These are phyloP conservation scores for Hericium coralloides DNA, from an alignment of 768 basidiomycete species.

Conservation along the genomic window DNA sequence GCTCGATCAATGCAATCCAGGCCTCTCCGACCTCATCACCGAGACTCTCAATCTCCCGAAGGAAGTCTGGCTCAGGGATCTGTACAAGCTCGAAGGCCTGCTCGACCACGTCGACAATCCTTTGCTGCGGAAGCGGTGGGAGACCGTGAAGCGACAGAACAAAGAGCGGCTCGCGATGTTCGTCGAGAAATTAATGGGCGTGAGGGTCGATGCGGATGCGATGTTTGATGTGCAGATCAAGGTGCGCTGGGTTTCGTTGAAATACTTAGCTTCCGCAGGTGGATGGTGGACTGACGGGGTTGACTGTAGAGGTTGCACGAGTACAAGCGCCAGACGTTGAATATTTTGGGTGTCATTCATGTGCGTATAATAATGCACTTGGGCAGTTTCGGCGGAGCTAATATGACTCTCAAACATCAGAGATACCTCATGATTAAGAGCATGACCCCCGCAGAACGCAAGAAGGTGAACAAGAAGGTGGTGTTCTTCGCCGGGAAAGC, in stretches of 20 bases:
- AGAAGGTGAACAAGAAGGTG: slow-evolving; percentile 76
- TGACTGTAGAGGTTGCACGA: slow-evolving; percentile 72
- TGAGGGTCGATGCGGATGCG: slow-evolving; percentile 64
- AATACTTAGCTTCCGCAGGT: not conserved
- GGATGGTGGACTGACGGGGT: slow-evolving; percentile 14
- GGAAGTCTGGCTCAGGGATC: slow-evolving; percentile 78
- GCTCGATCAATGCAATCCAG: slow-evolving; percentile 90
- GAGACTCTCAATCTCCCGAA: slow-evolving; percentile 69
- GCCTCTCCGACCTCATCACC: slow-evolving; percentile 78
- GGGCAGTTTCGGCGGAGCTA: not conserved
- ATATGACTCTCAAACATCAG: slow-evolving; percentile 26
- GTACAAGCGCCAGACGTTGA: slow-evolving; percentile 93
- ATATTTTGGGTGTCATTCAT: slow-evolving; percentile 85
- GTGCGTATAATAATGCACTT: slow-evolving; percentile 30
- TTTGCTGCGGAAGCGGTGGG: slow-evolving; percentile 73
- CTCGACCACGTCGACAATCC: slow-evolving; percentile 64
- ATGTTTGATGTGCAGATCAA: slow-evolving; percentile 93
- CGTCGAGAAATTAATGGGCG: slow-evolving; percentile 61
- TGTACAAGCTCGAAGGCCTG: slow-evolving; percentile 70
- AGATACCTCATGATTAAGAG: slow-evolving; percentile 76
- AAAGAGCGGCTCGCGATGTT: slow-evolving; percentile 81
- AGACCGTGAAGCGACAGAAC: slow-evolving; percentile 79
- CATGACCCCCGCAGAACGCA: slow-evolving; percentile 69
- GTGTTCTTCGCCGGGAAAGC: slow-evolving; percentile 99
- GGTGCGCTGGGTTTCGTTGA: slow-evolving; percentile 24